phyloP scores from a whole-genome alignment of 1,284 basidiomycete species.

The Leccinum variabile region DNA sequence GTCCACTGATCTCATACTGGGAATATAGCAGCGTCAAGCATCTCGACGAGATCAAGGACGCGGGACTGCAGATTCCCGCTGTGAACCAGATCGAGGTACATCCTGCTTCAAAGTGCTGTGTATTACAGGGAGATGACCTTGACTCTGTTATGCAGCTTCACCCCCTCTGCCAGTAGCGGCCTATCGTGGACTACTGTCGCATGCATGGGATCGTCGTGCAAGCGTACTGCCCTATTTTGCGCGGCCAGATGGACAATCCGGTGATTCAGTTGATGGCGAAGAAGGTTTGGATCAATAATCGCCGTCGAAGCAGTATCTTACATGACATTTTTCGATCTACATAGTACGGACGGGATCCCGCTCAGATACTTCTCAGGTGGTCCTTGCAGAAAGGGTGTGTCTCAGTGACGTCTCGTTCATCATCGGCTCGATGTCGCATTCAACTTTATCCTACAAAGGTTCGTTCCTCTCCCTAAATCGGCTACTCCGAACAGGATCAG shows the following conservation, averaged over 20 bases:
- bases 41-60: conserved; percentile 68
- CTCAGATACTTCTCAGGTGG: conserved; percentile 82
- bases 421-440: conserved; percentile 21
- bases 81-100: conserved; percentile 84
- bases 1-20: neutral
- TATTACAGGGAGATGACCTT: conserved; percentile 3
- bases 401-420: conserved; percentile 8
- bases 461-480: conserved; percentile 76
- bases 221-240: conserved; percentile 76
- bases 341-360: conserved; percentile 51
- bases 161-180: conserved; percentile 79
- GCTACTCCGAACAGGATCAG: conserved; percentile 64
- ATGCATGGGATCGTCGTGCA: conserved; percentile 70
- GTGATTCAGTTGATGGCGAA: conserved; percentile 52
- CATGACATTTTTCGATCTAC: neutral
- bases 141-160: conserved; percentile 54
- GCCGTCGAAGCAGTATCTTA: conserved; percentile 2
- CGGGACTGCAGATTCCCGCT: conserved; percentile 61
- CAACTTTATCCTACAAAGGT: conserved; percentile 36
- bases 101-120: neutral
- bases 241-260: conserved; percentile 56
- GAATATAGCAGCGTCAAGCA: conserved; percentile 66
- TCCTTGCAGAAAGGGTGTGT: conserved; percentile 77
- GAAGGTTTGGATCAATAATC: conserved; percentile 48
- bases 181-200: conserved; percentile 77